A percentile compares a stretch with the other conserved stretches of the same genome.
phyloP scores from a whole-genome alignment of 495 filamentous ascomycete genomes.

The Talaromyces liani region DNA sequence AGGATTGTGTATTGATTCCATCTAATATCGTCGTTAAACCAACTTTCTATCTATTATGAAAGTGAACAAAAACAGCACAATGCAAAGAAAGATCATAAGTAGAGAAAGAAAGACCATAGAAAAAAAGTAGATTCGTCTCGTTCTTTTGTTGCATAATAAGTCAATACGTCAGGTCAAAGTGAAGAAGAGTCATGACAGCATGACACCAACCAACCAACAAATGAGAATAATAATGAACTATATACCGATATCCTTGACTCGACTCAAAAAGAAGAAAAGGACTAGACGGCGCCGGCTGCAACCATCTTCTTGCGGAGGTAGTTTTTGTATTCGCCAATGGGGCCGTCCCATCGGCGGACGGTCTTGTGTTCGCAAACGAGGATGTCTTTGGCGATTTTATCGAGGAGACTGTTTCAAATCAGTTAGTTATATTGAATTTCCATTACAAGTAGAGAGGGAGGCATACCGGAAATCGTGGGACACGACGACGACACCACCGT shows the following conservation, averaged over 20 bases:
- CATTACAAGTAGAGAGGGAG: no score
- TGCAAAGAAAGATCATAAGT: not conserved
- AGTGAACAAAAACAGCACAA: not conserved
- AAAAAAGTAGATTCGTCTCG: not conserved
- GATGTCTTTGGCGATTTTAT: conserved; percentile 99
- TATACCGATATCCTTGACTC: not conserved
- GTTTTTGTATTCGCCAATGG: conserved; percentile 94
- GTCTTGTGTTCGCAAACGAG: conserved; percentile 97
- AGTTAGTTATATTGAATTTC: conserved; percentile 16
- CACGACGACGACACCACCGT: conserved; percentile 94
- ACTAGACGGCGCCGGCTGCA: conserved; percentile 39
- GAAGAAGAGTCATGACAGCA: not conserved
- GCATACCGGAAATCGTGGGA: conserved; percentile 94
- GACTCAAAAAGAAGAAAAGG: not conserved
- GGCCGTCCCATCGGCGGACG: conserved; percentile 79
- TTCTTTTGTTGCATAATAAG: not conserved
- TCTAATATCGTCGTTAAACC: not conserved
- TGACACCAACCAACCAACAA: not conserved
- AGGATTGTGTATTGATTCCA: not conserved
- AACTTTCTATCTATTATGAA: not conserved
- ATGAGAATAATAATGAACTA: not conserved
- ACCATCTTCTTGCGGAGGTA: conserved; percentile 98
- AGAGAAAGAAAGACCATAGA: not conserved
- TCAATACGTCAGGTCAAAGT: not conserved
- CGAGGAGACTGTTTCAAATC: conserved; percentile 60